A percentile compares a stretch with the other conserved stretches of the same genome.
phyloP scores from a whole-genome alignment of 2,329 filamentous ascomycete genomes.

The Mycocentrospora acerina region DNA sequence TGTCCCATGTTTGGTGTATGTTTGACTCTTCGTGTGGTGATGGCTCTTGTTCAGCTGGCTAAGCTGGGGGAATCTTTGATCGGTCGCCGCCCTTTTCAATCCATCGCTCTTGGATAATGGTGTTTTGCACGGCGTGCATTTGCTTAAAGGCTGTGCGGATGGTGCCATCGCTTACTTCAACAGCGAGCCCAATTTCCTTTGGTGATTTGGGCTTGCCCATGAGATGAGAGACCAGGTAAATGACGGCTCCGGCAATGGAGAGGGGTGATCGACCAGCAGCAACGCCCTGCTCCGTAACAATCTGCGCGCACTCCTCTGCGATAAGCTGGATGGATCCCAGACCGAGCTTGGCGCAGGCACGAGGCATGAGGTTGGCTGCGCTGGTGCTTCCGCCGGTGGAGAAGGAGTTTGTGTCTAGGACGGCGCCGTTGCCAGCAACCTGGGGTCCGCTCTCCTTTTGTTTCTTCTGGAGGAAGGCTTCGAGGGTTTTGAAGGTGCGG shows the following conservation, averaged over 20 bases:
- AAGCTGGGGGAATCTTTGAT: constrained; percentile 66
- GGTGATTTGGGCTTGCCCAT: constrained; percentile 76
- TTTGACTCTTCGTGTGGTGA: no score
- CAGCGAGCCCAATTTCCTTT: constrained; percentile 83
- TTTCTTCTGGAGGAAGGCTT: constrained; percentile 80
- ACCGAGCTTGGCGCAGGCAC: constrained; percentile 83
- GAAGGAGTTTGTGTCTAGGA: constrained; percentile 60
- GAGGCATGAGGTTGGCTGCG: constrained; percentile 80
- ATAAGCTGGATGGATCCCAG: constrained; percentile 77
- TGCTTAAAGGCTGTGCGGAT: constrained; percentile 95
- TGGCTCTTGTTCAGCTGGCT: constrained; percentile 15
- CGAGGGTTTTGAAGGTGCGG: constrained; percentile 87
- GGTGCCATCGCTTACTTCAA: constrained; percentile 92
- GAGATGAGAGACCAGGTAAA: constrained; percentile 91
- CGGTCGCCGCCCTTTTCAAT: constrained; percentile 71
- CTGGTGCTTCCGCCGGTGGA: constrained; percentile 65
- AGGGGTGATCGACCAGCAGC: constrained; percentile 91
- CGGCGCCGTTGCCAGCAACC: constrained; percentile 42
- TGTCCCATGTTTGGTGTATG: no score
- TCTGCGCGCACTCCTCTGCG: constrained; percentile 74
- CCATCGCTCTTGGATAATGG: constrained; percentile 75
- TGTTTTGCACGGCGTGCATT: constrained; percentile 72
- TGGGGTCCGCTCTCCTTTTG: constrained; percentile 27
- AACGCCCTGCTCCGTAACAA: constrained; percentile 74
- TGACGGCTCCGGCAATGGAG: constrained; percentile 90